Conservation (phyloP, 2,329 filamentous ascomycete genomes). For the Diaporthe capsici region DNA sequence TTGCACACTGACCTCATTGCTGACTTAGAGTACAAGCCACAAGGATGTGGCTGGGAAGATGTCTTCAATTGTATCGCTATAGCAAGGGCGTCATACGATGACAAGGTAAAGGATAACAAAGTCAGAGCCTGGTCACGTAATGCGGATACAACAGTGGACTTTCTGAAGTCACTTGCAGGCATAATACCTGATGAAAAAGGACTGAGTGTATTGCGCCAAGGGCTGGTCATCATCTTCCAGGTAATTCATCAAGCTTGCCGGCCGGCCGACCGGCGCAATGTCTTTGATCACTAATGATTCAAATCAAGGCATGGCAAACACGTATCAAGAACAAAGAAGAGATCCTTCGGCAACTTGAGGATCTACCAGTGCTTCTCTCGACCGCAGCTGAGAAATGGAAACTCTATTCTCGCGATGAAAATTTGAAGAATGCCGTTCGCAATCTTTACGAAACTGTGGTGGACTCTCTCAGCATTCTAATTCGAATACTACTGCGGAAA, state of each 20-base stretch:
- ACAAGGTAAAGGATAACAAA: not conserved
- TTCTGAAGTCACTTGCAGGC: not conserved
- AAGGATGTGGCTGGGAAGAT: constrained; percentile 27
- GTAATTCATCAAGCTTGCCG: not conserved
- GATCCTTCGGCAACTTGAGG: constrained; percentile 12
- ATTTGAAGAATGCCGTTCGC: not conserved
- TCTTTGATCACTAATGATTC: not conserved
- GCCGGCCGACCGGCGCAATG: rapidly evolving
- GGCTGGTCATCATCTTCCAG: constrained; percentile 13
- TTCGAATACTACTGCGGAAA: not conserved
- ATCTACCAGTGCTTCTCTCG: constrained; percentile 8
- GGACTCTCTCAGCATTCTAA: not conserved
- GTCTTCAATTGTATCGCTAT: not conserved
- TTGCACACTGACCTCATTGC: not conserved
- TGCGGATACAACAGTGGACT: not conserved
- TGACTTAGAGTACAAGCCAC: not conserved
- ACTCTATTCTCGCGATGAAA: not conserved
- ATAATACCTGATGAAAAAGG: constrained; percentile 30
- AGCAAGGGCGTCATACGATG: not conserved
- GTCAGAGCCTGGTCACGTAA: not conserved
- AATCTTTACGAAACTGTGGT: not conserved
- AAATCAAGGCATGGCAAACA: not conserved
- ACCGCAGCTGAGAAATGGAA: not conserved
- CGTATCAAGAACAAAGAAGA: constrained; percentile 21
- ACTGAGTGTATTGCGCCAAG: constrained; percentile 16